These are phyloP conservation scores for Pseudozyma tsukubaensis DNA, from an alignment of 1,284 basidiomycete genomes.

Conservation along the genomic window DNA sequence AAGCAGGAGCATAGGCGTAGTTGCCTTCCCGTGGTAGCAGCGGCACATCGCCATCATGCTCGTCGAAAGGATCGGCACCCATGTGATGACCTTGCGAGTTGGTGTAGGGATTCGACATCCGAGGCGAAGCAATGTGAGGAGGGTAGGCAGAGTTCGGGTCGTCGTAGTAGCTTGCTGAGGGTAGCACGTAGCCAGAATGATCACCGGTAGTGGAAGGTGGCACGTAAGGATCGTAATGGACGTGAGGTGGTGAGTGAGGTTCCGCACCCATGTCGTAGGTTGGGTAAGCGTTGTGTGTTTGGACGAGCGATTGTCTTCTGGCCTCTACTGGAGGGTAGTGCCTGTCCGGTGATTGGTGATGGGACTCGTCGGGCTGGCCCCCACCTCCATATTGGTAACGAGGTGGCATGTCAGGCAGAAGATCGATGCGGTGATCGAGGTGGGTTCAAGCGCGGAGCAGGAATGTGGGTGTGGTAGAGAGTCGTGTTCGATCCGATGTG, in stretches of 20 bases:
- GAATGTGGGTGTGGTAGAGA: neutral
- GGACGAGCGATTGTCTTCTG: conserved; percentile 17
- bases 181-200: conserved; percentile 38
- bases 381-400: conserved; percentile 37
- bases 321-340: conserved; percentile 24
- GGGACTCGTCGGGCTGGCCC: conserved; percentile 21
- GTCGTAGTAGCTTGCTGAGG: conserved; percentile 44
- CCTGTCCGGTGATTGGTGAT: conserved; percentile 19
- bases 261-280: conserved; percentile 52
- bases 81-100: conserved; percentile 27
- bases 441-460: conserved; percentile 17
- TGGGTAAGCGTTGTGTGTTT: conserved; percentile 39
- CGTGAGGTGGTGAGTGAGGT: conserved; percentile 32
- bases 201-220: conserved; percentile 36
- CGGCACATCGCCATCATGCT: conserved; percentile 49
- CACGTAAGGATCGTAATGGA: conserved; percentile 42
- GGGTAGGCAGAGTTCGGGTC: conserved; percentile 18
- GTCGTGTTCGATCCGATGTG: neutral
- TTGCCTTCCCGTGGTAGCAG: conserved; percentile 49
- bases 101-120: conserved; percentile 40
- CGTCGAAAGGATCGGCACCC: conserved; percentile 32
- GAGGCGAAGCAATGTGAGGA: conserved; percentile 23
- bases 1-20: conserved; percentile 60
- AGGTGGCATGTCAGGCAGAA: conserved; percentile 28
- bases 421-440: conserved; percentile 16